phyloP scores from a whole-genome alignment of 768 basidiomycete genomes.

The Lanmaoa rubissima region DNA sequence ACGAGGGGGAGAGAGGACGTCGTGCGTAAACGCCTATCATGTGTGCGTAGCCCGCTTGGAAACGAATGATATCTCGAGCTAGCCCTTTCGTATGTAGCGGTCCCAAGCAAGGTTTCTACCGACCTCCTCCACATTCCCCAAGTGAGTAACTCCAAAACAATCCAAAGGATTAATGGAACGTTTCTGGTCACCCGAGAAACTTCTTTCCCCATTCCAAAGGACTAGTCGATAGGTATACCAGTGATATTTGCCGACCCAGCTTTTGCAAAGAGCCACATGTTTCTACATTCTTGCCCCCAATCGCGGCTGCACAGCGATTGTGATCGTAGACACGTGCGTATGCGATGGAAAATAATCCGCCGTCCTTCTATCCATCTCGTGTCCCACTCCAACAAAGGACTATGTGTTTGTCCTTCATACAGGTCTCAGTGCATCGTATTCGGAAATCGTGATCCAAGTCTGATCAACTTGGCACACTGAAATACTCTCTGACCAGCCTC shows the following conservation, averaged over 20 bases:
- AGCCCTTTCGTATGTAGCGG: background rate
- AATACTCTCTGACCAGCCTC: background rate
- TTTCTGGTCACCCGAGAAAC: background rate
- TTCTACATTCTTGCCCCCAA: background rate
- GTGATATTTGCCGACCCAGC: background rate
- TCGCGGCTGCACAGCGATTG: background rate
- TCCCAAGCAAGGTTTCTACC: background rate
- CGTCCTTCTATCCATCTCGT: background rate
- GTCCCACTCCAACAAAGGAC: background rate
- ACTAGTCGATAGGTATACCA: no score
- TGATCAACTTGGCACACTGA: background rate
- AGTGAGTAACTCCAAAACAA: background rate
- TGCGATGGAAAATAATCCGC: background rate
- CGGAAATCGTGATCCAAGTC: background rate
- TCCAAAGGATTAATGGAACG: background rate
- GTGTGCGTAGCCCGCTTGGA: no score
- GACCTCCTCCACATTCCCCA: background rate
- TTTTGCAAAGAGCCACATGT: background rate
- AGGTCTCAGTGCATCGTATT: background rate
- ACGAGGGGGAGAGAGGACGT: no score
- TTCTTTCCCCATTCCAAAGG: background rate
- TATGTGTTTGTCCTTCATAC: background rate
- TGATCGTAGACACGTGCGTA: background rate
- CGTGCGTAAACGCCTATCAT: background rate
- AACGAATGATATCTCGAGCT: no score